Conservation (phyloP, 768 basidiomycete genomes). For the Lepiota venenata region DNA sequence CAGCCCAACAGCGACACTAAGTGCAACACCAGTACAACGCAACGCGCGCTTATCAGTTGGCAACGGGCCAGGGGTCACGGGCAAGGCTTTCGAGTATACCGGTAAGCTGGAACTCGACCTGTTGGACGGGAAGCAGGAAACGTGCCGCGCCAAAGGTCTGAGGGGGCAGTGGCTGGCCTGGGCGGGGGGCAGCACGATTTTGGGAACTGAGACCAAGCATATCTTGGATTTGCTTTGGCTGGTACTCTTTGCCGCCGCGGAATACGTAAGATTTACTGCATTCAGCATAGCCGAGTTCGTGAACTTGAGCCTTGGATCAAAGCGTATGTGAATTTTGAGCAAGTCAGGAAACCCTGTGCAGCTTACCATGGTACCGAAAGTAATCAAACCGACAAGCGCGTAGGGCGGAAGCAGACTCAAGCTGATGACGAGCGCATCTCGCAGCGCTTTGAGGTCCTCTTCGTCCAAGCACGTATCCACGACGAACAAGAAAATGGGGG, state of each 20-base stretch:
- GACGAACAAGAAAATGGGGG: constrained; percentile 96
- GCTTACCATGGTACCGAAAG: constrained; percentile 93
- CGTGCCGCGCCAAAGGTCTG: constrained; percentile 83
- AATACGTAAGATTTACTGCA: constrained; percentile 99
- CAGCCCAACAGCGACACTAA: constrained; percentile 90
- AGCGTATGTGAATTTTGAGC: neutral
- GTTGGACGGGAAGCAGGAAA: constrained; percentile 88
- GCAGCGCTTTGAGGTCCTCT: constrained; percentile 92
- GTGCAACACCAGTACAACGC: constrained; percentile 92
- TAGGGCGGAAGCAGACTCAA: constrained; percentile 90
- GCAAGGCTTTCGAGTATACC: constrained; percentile 84
- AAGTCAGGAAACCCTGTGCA: neutral
- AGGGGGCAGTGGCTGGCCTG: constrained; percentile 78
- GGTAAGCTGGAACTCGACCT: constrained; percentile 95
- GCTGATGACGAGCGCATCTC: constrained; percentile 93
- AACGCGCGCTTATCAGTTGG: constrained; percentile 89
- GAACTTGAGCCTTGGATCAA: constrained; percentile 82
- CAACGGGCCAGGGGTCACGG: constrained; percentile 97
- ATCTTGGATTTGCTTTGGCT: constrained; percentile 95
- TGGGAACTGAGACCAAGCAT: constrained; percentile 89
- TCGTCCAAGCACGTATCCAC: constrained; percentile 96
- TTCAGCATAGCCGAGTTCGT: constrained; percentile 94
- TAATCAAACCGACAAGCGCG: constrained; percentile 93
- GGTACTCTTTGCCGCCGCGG: constrained; percentile 96
- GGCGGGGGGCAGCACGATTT: constrained; percentile 80